Evolutionary conservation across 192 early-diverging fungal species (phyloP), one percentile per base, ranked within the genome.

Genomic region (Funneliformis geosporum): DNA sequence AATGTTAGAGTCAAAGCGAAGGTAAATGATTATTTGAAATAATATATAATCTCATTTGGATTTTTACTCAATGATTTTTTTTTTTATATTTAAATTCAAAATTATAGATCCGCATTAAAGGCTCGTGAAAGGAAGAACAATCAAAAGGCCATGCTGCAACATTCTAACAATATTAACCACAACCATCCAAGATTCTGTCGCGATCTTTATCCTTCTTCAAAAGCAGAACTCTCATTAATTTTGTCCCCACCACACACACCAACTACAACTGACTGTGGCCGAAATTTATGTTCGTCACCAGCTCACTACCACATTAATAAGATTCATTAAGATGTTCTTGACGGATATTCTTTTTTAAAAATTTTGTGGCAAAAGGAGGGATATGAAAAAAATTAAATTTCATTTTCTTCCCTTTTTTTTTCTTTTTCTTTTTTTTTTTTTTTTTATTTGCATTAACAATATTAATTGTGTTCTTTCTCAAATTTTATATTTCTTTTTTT

Each of bases 1-100:
- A 40, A 76, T 76, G 74, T 76, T 76, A 38, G 50, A 61, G n/a
- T 76, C 74, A 23, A 76, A 76, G 40, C 25, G 60, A 76, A 76
- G 59, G 74, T 62, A 76, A 21, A 62, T 23, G n/a, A 73, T 73
- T 14, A 23, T 14, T 27, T 23, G 9, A 14, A 55, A 40, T 42
- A 67, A 40, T 40, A 40, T 68, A 21, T 55, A 18, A 55, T 55
- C 5, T 7, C 43, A 44, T 18, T 5, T 55, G 21, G 18, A 10
- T 7, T 33, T 44, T 44, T 44, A 44, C 43, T 44, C 43, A 55
- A 1, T 4, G 7, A 5, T 18, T 55, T 55, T 55, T 7, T 21
- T 6, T 6, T 55, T 18, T 6, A 21, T 16, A 55, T 55, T 55
- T 16, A 9, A 0, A n/a, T 33, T 2, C 33, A 33, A 33, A 33